A percentile compares a stretch with the other conserved stretches of the same genome.
Evolutionary conservation across 2,329 filamentous ascomycete genomes (phyloP).

Genomic region (Dactylellina parvicollis): DNA sequence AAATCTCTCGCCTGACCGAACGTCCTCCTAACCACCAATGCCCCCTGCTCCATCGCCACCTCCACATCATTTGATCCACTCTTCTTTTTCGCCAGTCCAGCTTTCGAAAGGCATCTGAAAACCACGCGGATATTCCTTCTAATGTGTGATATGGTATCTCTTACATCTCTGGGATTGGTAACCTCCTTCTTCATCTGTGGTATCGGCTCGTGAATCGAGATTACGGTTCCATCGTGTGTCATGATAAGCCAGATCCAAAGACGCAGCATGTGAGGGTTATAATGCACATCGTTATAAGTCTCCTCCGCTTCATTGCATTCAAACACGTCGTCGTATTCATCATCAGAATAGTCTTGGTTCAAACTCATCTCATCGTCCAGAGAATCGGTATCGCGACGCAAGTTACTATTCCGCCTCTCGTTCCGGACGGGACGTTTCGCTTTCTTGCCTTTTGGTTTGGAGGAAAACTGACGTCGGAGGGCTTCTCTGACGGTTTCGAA

Average conservation of each 20-base stretch:
- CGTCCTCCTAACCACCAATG: slow-evolving; percentile 59
- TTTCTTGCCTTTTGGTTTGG: slow-evolving; percentile 28
- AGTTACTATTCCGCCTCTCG: slow-evolving; percentile 58
- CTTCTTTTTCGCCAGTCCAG: slow-evolving; percentile 63
- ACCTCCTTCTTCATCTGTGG: slow-evolving; percentile 60
- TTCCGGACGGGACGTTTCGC: neutral
- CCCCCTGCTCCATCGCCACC: slow-evolving; percentile 61
- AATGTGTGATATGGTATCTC: slow-evolving; percentile 56
- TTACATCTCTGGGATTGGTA: slow-evolving; percentile 27
- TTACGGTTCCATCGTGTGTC: slow-evolving; percentile 63
- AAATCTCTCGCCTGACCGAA: slow-evolving; percentile 68
- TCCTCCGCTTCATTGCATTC: slow-evolving; percentile 55
- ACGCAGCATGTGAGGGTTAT: slow-evolving; percentile 62
- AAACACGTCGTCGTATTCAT: slow-evolving; percentile 38
- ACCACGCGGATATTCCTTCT: slow-evolving; percentile 57
- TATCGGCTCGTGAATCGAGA: slow-evolving; percentile 62
- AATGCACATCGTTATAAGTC: slow-evolving; percentile 50
- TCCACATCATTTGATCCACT: slow-evolving; percentile 64
- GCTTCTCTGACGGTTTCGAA: slow-evolving; percentile 52
- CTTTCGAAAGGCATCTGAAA: slow-evolving; percentile 57
- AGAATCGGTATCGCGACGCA: slow-evolving; percentile 11
- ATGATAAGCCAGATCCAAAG: slow-evolving; percentile 66
- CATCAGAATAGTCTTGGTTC: slow-evolving; percentile 36
- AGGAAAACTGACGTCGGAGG: slow-evolving; percentile 35
- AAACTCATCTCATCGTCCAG: slow-evolving; percentile 39